Base-by-base conservation (phyloP, 106 monocot species). In the Agapanthus africanus region DNA sequence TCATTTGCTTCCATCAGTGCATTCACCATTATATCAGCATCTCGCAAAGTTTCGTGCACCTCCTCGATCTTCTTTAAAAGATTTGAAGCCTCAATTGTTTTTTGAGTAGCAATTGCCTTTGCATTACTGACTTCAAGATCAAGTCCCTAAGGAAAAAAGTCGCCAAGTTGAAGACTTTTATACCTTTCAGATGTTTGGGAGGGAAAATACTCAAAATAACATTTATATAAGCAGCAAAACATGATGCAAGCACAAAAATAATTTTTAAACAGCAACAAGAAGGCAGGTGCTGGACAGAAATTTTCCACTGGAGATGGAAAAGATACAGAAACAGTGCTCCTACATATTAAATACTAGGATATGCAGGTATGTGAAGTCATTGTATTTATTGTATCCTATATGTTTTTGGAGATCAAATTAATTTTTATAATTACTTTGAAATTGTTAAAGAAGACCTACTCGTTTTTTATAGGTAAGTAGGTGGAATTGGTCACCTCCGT, bases 11-110 rank as follows among this genome's bases (percentile, higher is more conserved):
- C 66, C 36, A 80, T 32, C 54, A 94, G 71, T 71, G 77, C 76
- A 66, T 85, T 94, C 32, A 90, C 68, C 57, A 73, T 85, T 28
- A 70, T 25, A 67, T 94, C 87, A n/a, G 93, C 93, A 34, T 94
- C 93, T 70, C 25, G 59, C 70, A 90, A 82, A 44, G 84, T 84
- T 75, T 70, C 83, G 69, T 88, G 88, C 28, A 79, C 81, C 51
- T 91, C 82, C 68, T 88, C 73, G 66, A 95, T 71, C 63, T 87
- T 90, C 25, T 34, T 40, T 21, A 94, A 70, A 77, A 95, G 79
- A 74, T 49, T 57, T 18, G 83, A 80, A 60, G 78, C 74, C 76
- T 95, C 95, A 67, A 80, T 65, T 67, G 81, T 75, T 62, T 88
- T 95, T 37, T 86, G 83, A 52, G 78, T 50, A 54, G 88, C 79